A percentile compares a stretch with the other conserved stretches of the same genome.
These are phyloP conservation scores for Yamadazyma kitorensis DNA, from an alignment of 805 yeast genomes.

Conservation along the genomic window DNA sequence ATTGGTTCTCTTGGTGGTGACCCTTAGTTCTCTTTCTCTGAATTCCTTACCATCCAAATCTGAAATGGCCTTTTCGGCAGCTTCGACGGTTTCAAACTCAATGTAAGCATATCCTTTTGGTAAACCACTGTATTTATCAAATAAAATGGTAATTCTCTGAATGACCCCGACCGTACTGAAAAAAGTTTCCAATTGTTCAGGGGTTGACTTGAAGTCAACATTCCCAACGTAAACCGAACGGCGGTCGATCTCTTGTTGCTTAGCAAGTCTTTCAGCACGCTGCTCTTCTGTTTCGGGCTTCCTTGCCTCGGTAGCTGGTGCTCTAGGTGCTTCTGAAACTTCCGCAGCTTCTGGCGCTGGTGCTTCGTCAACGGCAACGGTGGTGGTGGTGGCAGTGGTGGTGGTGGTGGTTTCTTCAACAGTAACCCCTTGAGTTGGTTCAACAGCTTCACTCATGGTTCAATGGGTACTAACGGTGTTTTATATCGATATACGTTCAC, in stretches of 20 bases:
- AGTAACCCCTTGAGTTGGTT: no score
- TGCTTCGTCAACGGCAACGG: no score
- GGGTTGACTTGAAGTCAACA: conserved; percentile 47
- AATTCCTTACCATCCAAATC: conserved; percentile 40
- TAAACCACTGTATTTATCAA: conserved; percentile 41
- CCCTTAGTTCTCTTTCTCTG: conserved; percentile 46
- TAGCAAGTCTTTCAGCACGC: conserved; percentile 28
- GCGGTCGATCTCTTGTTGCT: conserved; percentile 47
- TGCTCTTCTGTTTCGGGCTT: conserved; percentile 28
- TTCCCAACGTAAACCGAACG: conserved; percentile 56
- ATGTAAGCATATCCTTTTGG: conserved; percentile 65
- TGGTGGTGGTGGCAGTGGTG: no score
- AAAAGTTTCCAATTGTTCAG: conserved; percentile 47
- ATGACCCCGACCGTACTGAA: conserved; percentile 46
- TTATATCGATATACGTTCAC: no score
- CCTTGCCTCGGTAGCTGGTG: background rate
- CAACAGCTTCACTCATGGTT: no score
- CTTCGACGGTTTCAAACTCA: conserved; percentile 46
- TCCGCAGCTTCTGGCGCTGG: conserved; percentile 1
- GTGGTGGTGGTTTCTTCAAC: no score
- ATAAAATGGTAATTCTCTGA: conserved; percentile 51
- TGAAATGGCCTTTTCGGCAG: conserved; percentile 47
- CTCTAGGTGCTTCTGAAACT: background rate
- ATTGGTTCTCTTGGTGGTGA: conserved; percentile 53
- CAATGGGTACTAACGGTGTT: no score